phyloP scores from a whole-genome alignment of 1,139 yeast species.

The Pichia sp. region DNA sequence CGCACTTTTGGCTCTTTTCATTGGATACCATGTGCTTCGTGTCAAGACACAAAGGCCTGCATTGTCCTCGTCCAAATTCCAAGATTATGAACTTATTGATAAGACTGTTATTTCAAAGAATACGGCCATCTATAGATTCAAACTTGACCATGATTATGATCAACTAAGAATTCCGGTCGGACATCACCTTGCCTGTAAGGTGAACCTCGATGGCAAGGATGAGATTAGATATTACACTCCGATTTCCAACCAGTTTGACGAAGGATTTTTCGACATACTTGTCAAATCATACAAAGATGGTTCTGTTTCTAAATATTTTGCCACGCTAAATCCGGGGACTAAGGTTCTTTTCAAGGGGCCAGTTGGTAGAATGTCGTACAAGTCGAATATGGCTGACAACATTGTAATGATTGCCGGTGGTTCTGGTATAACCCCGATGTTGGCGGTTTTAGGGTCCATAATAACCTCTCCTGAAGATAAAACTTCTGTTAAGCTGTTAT shows the following conservation, averaged over 20 bases:
- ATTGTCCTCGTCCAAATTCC: constrained; percentile 53
- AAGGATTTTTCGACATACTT: constrained; percentile 69
- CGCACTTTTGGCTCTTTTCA: constrained; percentile 42
- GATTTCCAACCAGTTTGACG: constrained; percentile 62
- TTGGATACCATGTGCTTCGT: constrained; percentile 42
- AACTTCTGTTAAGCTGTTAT: constrained; percentile 57
- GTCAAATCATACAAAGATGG: constrained; percentile 73
- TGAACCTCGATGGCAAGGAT: constrained; percentile 54
- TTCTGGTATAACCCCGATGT: constrained; percentile 74
- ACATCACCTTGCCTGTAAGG: constrained; percentile 60
- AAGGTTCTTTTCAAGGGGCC: constrained; percentile 72
- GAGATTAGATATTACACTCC: constrained; percentile 71
- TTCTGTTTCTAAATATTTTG: constrained; percentile 59
- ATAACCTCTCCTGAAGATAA: constrained; percentile 63
- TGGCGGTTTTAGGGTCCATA: constrained; percentile 60
- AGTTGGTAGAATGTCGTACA: constrained; percentile 61
- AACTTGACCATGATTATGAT: constrained; percentile 55
- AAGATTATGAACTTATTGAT: constrained; percentile 61
- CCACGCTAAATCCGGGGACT: constrained; percentile 58
- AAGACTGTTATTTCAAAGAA: constrained; percentile 66
- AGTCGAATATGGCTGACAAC: constrained; percentile 54
- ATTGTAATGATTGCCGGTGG: constrained; percentile 79
- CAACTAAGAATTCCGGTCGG: constrained; percentile 66
- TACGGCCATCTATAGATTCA: constrained; percentile 69
- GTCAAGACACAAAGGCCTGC: constrained; percentile 44